Evolutionary conservation across 1,139 yeast species (phyloP).

Genomic region (Schizosaccharomyces versatilis): DNA sequence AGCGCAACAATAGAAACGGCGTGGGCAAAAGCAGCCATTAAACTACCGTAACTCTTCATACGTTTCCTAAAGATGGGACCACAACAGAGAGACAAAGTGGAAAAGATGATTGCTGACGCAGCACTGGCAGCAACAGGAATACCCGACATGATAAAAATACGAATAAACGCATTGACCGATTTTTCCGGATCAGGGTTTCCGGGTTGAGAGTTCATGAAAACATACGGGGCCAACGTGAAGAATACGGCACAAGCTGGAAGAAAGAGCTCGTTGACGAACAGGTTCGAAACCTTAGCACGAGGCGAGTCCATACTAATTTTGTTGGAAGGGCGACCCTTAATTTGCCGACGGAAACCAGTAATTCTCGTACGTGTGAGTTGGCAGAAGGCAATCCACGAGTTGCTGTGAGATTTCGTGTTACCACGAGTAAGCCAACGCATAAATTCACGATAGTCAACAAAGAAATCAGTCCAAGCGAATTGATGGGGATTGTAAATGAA

Average conservation of each 20-base stretch:
- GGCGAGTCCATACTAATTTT: constrained; percentile 85
- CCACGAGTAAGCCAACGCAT: constrained; percentile 98
- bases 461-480: constrained; percentile 96
- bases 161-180: constrained; percentile 52
- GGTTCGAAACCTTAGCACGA: constrained; percentile 79
- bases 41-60: constrained; percentile 94
- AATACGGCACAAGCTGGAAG: constrained; percentile 76
- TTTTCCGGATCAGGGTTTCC: constrained; percentile 28
- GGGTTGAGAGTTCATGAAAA: constrained; percentile 88
- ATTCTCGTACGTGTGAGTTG: constrained; percentile 89
- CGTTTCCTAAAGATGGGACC: constrained; percentile 90
- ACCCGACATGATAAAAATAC: constrained; percentile 69
- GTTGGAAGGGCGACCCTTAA: constrained; percentile 32
- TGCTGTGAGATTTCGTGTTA: constrained; percentile 95
- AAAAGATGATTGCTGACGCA: constrained; percentile 42
- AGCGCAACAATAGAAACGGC: constrained; percentile 48
- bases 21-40: constrained; percentile 90
- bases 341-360: constrained; percentile 92
- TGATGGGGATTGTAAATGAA: constrained; percentile 95
- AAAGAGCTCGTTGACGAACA: constrained; percentile 65
- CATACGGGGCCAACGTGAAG: constrained; percentile 73
- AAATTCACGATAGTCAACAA: constrained; percentile 93
- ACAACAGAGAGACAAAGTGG: constrained; percentile 79
- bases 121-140: constrained; percentile 82
- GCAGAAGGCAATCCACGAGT: constrained; percentile 96